Conservation (phyloP, 2,329 filamentous ascomycete genomes). For the Colletotrichum australisinense region DNA sequence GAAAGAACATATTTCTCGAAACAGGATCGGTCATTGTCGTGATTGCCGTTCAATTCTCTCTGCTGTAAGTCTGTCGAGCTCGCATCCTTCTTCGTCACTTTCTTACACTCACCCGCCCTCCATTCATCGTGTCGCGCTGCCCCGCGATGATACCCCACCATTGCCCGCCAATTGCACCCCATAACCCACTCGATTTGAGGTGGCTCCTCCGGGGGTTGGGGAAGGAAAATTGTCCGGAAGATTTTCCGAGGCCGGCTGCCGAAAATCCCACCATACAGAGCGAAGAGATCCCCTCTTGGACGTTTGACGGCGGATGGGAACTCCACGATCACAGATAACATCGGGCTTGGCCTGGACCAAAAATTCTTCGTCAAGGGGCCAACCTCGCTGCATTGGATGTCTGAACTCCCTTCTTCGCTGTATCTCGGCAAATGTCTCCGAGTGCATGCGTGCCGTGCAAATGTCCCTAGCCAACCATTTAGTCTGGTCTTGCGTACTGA, state of each 20-base stretch:
- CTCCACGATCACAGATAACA: constrained; percentile 18
- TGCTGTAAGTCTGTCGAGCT: neutral
- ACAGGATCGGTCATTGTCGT: neutral
- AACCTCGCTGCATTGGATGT: constrained; percentile 7
- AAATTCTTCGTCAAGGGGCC: constrained; percentile 4
- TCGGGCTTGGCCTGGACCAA: constrained; percentile 9
- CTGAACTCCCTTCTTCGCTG: constrained; percentile 18
- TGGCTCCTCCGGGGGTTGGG: constrained; percentile 24
- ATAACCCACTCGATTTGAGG: constrained; percentile 15
- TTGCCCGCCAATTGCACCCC: constrained; percentile 30
- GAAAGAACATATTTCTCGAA: neutral
- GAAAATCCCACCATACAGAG: constrained; percentile 51
- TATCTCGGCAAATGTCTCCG: constrained; percentile 28
- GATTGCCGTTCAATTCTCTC: neutral
- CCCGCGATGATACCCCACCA: constrained; percentile 38
- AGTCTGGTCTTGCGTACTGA: neutral
- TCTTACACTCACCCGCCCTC: neutral
- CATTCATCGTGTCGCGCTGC: constrained; percentile 34
- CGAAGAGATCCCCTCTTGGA: neutral
- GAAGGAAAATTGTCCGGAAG: constrained; percentile 31
- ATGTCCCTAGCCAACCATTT: constrained; percentile 18
- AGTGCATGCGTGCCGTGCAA: constrained; percentile 11
- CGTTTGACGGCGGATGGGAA: neutral
- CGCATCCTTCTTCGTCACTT: neutral
- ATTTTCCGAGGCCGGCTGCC: constrained; percentile 40